Base-by-base conservation (phyloP, 1,284 basidiomycete genomes). In the Exobasidium cylindrosporum region DNA sequence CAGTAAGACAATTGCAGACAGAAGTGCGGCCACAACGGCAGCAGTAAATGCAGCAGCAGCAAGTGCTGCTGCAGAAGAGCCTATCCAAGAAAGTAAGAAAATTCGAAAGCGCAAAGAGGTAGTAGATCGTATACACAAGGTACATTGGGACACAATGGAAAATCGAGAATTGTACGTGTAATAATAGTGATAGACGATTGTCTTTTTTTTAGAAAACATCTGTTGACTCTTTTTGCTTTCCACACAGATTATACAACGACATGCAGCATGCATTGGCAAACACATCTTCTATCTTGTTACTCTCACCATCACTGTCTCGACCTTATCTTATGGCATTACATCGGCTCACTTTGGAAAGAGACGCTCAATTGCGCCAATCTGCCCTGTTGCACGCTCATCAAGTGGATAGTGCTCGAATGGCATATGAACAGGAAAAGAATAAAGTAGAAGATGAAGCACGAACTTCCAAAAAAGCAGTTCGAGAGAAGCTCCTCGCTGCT, bases 61-160 rank as follows among this genome's bases (percentile, higher is more conserved):
- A 6, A 21, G 11, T 14, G 26, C 53, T 4, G 31, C 31, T 13
- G 13, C 14, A 35, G 53, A 55, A 14, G 53, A 55, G 30, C 53
- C 53, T 2, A 23, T 55, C 13, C 53, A 32, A 28, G 60, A 62
- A 57, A 62, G 60, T 55, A 73, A 73, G 46, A 71, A 69, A 54
- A 70, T 72, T 60, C 68, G 69, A 63, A 79, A 77, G 65, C 67
- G 76, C 52, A 72, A 70, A 44, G 77, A 79, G 47, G 72, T 78
- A 28, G 69, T 79, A 31, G 77, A 79, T 40, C 71, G 75, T 30
- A 67, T 79, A 46, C 72, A 78, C 46, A 71, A 71, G 32, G 66
- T 73, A 43, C 76, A 78, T 56, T 76, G 74, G 62, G 76, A 79
- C 28, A 72, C 69, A 13, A 58, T 78, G 40, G 77, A 79, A 56